Conservation (phyloP, 768 basidiomycete species). For the Trametes villosa region DNA sequence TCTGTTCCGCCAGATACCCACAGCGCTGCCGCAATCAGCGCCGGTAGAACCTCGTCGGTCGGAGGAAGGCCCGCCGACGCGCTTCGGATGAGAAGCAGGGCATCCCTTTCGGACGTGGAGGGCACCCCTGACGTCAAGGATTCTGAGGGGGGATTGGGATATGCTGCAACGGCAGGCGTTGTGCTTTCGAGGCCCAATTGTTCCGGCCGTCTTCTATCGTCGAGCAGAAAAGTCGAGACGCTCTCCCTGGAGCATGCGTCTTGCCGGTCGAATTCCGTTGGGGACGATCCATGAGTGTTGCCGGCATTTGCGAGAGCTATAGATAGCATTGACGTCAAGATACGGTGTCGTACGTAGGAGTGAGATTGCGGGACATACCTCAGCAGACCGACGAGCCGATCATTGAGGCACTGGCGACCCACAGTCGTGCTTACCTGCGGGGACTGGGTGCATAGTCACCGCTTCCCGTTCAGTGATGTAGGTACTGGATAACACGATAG, state of each 20-base stretch:
- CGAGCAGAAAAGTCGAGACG: background rate
- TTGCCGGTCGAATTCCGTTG: background rate
- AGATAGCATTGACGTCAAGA: conserved; percentile 15
- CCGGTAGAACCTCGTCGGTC: background rate
- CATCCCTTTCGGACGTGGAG: background rate
- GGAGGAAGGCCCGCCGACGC: background rate
- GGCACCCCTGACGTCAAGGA: conserved; percentile 10
- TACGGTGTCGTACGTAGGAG: background rate
- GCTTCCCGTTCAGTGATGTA: too few relatives aligned
- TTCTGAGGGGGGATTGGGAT: background rate
- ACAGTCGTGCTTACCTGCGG: too few relatives aligned
- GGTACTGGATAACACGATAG: too few relatives aligned
- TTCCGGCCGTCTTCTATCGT: too few relatives aligned
- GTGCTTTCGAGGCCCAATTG: too few relatives aligned
- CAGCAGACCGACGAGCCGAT: too few relatives aligned
- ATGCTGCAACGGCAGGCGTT: too few relatives aligned
- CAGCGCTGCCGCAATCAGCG: background rate
- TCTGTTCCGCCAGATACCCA: background rate
- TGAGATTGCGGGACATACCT: too few relatives aligned
- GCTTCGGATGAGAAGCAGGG: background rate
- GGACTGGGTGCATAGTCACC: too few relatives aligned
- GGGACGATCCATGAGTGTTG: conserved; percentile 7
- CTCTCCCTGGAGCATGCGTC: background rate
- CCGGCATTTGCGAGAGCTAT: background rate
- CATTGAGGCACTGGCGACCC: too few relatives aligned